These are phyloP conservation scores for Miamiensis avidus DNA, from an alignment of 169 alveolate genomes.

Conservation along the genomic window DNA sequence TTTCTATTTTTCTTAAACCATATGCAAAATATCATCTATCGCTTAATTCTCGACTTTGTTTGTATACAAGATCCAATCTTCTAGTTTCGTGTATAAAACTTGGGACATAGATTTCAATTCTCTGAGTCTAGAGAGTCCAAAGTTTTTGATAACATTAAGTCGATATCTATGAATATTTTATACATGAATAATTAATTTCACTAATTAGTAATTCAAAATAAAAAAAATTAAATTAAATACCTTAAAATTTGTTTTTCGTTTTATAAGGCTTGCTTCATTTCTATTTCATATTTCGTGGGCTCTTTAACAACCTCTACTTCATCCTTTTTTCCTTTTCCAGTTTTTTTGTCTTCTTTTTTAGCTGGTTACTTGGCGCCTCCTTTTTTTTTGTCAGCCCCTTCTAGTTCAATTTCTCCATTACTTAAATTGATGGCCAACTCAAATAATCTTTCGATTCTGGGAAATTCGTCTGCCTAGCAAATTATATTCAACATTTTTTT, in stretches of 20 bases:
- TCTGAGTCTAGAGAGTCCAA: slow-evolving; percentile 64
- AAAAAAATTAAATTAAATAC: background rate
- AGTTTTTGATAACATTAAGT: slow-evolving; percentile 68
- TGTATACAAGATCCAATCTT: slow-evolving; percentile 75
- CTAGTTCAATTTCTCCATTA: slow-evolving; percentile 62
- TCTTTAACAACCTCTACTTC: slow-evolving; percentile 63
- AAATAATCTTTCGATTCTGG: slow-evolving; percentile 70
- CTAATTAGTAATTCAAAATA: too few species aligned
- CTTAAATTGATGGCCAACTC: slow-evolving; percentile 63
- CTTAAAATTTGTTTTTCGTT: slow-evolving; percentile 68
- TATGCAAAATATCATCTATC: slow-evolving; percentile 59
- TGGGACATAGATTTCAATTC: slow-evolving; percentile 56
- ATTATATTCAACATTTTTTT: too few species aligned
- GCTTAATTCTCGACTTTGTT: slow-evolving; percentile 79
- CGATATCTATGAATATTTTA: slow-evolving; percentile 60
- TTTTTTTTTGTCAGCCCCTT: slow-evolving; percentile 50
- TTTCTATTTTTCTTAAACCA: slow-evolving; percentile 68
- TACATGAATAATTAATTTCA: too few species aligned
- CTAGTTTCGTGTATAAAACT: slow-evolving; percentile 63
- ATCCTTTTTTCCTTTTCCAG: slow-evolving; percentile 75
- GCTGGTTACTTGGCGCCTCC: slow-evolving; percentile 52
- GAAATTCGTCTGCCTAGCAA: slow-evolving; percentile 32
- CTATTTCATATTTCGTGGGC: slow-evolving; percentile 58
- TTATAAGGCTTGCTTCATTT: slow-evolving; percentile 60
- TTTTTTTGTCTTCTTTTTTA: slow-evolving; percentile 55